Evolutionary conservation across 805 yeast species (phyloP).

Genomic region (Starmerella sp.): DNA sequence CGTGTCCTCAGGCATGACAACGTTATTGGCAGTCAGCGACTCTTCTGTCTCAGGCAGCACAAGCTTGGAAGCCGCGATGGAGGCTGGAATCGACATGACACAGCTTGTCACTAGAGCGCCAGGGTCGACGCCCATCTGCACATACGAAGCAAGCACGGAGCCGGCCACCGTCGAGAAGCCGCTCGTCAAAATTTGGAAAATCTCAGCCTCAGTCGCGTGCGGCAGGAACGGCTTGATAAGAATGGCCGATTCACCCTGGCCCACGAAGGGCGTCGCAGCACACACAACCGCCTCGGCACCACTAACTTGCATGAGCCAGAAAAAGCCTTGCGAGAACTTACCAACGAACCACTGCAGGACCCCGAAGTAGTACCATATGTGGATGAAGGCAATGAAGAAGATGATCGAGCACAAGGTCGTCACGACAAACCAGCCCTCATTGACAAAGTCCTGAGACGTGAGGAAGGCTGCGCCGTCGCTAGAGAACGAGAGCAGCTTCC

Average conservation of each 20-base stretch:
- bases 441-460: slow-evolving; percentile 32
- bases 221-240: slow-evolving; percentile 50
- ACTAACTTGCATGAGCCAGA: slow-evolving; percentile 46
- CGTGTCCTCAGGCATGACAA: slow-evolving; percentile 38
- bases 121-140: slow-evolving; percentile 50
- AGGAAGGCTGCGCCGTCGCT: slow-evolving; percentile 52
- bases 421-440: slow-evolving; percentile 42
- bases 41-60: slow-evolving; percentile 50
- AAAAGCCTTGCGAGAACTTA: slow-evolving; percentile 47
- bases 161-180: slow-evolving; percentile 59
- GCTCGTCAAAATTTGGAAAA: slow-evolving; percentile 51
- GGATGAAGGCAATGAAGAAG: slow-evolving; percentile 53
- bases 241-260: slow-evolving; percentile 55
- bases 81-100: slow-evolving; percentile 59
- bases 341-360: slow-evolving; percentile 48
- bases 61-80: slow-evolving; percentile 48
- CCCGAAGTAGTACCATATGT: slow-evolving; percentile 49
- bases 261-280: slow-evolving; percentile 56
- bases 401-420: slow-evolving; percentile 51
- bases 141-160: slow-evolving; percentile 50
- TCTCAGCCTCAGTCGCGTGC: slow-evolving; percentile 47
- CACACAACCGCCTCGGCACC: slow-evolving; percentile 60
- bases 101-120: slow-evolving; percentile 56
- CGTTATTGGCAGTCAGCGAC: slow-evolving; percentile 40
- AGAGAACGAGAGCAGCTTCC: slow-evolving; percentile 47